phyloP scores from a whole-genome alignment of 2,329 filamentous ascomycete genomes.

The Colletotrichum scovillei region DNA sequence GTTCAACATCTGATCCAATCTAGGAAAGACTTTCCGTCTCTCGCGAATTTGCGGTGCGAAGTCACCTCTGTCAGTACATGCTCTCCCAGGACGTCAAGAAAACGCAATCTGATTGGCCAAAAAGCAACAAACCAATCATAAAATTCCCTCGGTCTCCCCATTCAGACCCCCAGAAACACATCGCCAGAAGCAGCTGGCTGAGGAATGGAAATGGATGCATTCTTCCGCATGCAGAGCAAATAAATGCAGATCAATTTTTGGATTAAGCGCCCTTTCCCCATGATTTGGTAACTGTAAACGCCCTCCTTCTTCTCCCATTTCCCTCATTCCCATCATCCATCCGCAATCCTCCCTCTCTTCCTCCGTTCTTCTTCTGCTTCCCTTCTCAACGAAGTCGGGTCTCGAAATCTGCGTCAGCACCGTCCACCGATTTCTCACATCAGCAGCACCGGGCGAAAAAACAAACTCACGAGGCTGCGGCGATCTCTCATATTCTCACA shows the following conservation, averaged over 20 bases:
- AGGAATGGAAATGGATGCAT: conserved; percentile 21
- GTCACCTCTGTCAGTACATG: too few species aligned
- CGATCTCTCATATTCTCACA: neutral
- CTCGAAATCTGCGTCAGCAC: neutral
- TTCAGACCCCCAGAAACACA: neutral
- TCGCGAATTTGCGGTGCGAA: neutral
- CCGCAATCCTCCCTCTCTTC: too few species aligned
- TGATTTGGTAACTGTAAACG: too few species aligned
- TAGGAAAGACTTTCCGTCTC: neutral
- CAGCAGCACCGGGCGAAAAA: neutral
- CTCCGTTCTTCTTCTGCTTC: neutral
- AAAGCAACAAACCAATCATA: conserved; percentile 15
- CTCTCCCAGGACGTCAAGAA: neutral
- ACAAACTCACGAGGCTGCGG: neutral
- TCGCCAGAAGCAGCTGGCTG: neutral
- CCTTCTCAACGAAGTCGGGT: too few species aligned
- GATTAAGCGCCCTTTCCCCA: neutral
- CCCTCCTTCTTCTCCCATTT: neutral
- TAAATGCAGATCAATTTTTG: conserved; percentile 12
- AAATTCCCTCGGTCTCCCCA: neutral
- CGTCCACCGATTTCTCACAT: neutral
- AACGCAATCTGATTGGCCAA: neutral
- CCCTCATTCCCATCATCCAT: neutral
- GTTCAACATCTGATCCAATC: neutral
- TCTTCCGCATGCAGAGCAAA: conserved; percentile 23